Evolutionary conservation across 2,329 filamentous ascomycete genomes (phyloP), one percentile per base, ranked within the genome.

Genomic region (Ascochyta pisi): DNA sequence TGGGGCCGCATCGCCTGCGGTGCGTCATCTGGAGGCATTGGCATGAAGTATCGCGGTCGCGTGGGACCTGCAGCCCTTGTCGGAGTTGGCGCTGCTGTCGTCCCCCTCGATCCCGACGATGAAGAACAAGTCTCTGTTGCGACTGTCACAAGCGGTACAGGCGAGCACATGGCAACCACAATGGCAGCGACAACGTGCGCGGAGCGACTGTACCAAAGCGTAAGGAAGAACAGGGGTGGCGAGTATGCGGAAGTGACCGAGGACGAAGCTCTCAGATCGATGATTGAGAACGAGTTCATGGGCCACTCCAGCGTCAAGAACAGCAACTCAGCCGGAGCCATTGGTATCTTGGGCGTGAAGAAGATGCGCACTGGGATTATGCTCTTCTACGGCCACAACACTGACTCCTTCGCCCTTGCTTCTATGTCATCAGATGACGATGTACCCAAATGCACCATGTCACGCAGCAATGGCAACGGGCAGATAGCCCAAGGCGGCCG

Each of bases 91-190:
- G 94, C 92, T 19, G 90, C 91, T 33, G 89, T 99, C 26, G 85
- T 97, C n/a, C 94, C 94, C 1, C 81, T 82, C 24, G 86, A 92
- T 59, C 80, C 84, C 2, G 82, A 85, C 27, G 93, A 97, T 69
- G 79, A 84, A 6, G 86, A 91, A 2, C 80, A 82, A 41, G 83
- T 86, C 7, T 86, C 84, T 41, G 91, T 96, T 26, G 94, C 92
- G 27, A 87, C 89, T 24, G 92, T 97, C 22, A 96, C 92, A 35
- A 96, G 92, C 71, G 95, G 95, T 26, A 99, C 95, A 3, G 95
- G 95, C 43, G 95, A 99, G 77, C 95, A 99, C 73, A 99, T 99
- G 90, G 91, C 92, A 33, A 97, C 94, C 0, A 96, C 93, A 0
- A 89, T 96, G 83, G 94, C 95, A 10, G 93, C 95, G 6, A 88